Percentiles rank a stretch among this genome's conserved stretches.
Conservation (phyloP, 108 stramenopile genomes). For the Cylindrotheca fusiformis region DNA sequence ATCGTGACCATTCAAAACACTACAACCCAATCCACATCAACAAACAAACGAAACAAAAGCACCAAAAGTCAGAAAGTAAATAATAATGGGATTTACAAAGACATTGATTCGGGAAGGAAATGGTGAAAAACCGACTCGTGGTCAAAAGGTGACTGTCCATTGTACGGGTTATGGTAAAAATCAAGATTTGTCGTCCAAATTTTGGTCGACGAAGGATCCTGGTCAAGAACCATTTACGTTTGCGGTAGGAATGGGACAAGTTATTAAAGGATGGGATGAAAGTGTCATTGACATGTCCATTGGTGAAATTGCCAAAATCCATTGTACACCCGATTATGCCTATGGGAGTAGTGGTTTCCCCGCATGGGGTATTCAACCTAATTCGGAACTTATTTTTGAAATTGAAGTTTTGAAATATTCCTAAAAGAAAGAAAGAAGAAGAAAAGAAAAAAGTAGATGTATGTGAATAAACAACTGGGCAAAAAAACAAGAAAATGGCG, state of each 20-base stretch:
- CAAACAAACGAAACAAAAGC: too few species aligned
- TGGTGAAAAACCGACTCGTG: conserved; percentile 57
- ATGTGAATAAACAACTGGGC: too few species aligned
- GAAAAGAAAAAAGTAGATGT: too few species aligned
- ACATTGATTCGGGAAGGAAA: conserved; percentile 61
- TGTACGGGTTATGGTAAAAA: conserved; percentile 94
- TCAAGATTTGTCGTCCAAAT: conserved; percentile 73
- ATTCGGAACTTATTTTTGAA: conserved; percentile 74
- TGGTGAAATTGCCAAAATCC: conserved; percentile 85
- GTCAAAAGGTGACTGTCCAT: conserved; percentile 86
- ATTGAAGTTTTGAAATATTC: conserved; percentile 83
- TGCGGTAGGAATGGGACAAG: conserved; percentile 63
- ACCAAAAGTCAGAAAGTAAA: too few species aligned
- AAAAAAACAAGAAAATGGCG: too few species aligned
- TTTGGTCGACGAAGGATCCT: conserved; percentile 93
- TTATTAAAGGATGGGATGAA: conserved; percentile 92
- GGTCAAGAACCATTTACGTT: conserved; percentile 91
- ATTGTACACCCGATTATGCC: conserved; percentile 91
- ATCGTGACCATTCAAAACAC: too few species aligned
- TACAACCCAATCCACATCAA: too few species aligned
- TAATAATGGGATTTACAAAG: conserved; percentile 83
- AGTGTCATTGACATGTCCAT: conserved; percentile 73
- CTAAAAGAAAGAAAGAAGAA: conserved; percentile 27
- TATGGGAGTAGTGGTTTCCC: conserved; percentile 85
- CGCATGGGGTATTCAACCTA: conserved; percentile 90